These are phyloP conservation scores for Dalbergia cultrata DNA, from an alignment of 306 rosid species.

Conservation along the genomic window DNA sequence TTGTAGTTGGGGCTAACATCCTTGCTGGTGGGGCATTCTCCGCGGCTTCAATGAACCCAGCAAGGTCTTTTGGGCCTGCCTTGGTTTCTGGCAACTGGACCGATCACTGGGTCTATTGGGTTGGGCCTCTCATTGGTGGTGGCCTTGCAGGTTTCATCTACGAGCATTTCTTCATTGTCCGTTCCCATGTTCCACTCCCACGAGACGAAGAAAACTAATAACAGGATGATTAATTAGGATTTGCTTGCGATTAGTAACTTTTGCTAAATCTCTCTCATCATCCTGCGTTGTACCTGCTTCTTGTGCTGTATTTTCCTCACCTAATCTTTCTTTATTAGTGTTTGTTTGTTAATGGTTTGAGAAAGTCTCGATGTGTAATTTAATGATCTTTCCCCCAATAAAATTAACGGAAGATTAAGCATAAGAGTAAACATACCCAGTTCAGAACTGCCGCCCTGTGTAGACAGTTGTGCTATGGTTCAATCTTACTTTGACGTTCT, in stretches of 20 bases:
- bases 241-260: too few species aligned
- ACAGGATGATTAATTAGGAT: background rate
- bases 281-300: background rate
- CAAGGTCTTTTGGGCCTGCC: slow-evolving; percentile 92
- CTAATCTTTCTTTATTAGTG: background rate
- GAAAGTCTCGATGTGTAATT: background rate
- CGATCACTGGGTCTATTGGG: slow-evolving; percentile 95
- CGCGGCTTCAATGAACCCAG: slow-evolving; percentile 90
- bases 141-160: slow-evolving; percentile 83
- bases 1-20: slow-evolving; percentile 87
- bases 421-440: too few species aligned
- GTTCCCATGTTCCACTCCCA: slow-evolving; percentile 62
- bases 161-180: slow-evolving; percentile 74
- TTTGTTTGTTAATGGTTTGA: background rate
- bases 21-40: slow-evolving; percentile 87
- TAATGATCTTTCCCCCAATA: background rate
- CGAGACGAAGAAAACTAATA: slow-evolving; percentile 44
- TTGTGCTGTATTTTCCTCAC: background rate
- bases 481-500: too few species aligned
- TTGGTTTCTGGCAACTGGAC: slow-evolving; percentile 84
- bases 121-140: slow-evolving; percentile 93
- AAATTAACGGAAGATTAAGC: background rate
- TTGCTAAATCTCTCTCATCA: too few species aligned
- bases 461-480: too few species aligned
- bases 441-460: background rate